Percentiles rank a stretch among this genome's conserved stretches.
These are phyloP conservation scores for Phytopythium sindhum DNA, from an alignment of 352 stramenopile genomes.

Conservation along the genomic window DNA sequence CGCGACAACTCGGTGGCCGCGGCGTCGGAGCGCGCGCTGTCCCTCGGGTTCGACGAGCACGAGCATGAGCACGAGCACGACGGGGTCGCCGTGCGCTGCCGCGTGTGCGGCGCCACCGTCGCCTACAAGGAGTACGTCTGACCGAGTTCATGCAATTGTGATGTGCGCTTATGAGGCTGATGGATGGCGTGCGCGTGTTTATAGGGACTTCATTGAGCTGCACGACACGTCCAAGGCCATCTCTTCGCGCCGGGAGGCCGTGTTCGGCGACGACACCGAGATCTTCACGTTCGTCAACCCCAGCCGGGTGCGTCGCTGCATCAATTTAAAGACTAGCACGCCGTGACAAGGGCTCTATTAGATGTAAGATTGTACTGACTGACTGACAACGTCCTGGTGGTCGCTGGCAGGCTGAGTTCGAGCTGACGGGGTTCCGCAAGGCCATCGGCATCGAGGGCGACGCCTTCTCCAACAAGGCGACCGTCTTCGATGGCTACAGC, in stretches of 20 bases:
- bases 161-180: no score
- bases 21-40: not conserved
- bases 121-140: slow-evolving; percentile 54
- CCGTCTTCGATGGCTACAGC: slow-evolving; percentile 82
- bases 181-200: not conserved
- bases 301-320: slow-evolving; percentile 37
- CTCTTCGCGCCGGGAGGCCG: slow-evolving; percentile 37
- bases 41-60: slow-evolving; percentile 13
- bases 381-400: not conserved
- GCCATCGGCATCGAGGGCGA: slow-evolving; percentile 56
- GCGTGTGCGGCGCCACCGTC: slow-evolving; percentile 68
- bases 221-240: slow-evolving; percentile 75
- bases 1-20: slow-evolving; percentile 1
- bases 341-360: no score
- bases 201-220: slow-evolving; percentile 66
- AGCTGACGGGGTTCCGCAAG: slow-evolving; percentile 68
- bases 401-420: slow-evolving; percentile 58
- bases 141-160: no score
- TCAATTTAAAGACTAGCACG: no score
- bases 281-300: slow-evolving; percentile 81
- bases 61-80: slow-evolving; percentile 18
- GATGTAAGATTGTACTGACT: no score
- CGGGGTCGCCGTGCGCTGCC: slow-evolving; percentile 60
- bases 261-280: slow-evolving; percentile 46
- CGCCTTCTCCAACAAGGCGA: slow-evolving; percentile 64